Conservation (phyloP, 73 alveolate species). For the Paramecium biaurelia region DNA sequence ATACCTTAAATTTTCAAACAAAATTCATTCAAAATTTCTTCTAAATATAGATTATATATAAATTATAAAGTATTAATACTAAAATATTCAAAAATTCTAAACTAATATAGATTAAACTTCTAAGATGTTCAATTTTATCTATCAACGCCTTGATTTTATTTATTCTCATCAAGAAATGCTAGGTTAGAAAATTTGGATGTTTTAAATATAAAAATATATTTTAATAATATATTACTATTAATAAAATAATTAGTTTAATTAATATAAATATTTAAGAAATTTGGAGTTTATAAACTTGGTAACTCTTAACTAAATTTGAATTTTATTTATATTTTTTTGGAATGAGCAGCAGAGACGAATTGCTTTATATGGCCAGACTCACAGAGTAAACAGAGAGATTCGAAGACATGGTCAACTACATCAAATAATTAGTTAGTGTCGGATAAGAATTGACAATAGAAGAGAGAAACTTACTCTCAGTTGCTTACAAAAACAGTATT, state of each 20-base stretch:
- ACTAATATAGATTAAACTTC: too few species aligned
- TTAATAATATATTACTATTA: neutral
- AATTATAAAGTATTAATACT: too few species aligned
- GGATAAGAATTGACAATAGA: constrained; percentile 78
- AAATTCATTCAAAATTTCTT: too few species aligned
- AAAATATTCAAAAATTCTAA: too few species aligned
- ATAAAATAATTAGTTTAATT: neutral
- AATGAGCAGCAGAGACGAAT: constrained; percentile 74
- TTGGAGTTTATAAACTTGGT: neutral
- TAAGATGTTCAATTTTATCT: too few species aligned
- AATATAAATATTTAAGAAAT: neutral
- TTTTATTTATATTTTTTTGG: neutral
- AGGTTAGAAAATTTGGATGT: neutral
- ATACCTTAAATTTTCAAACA: neutral
- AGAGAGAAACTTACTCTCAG: constrained; percentile 87
- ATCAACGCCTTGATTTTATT: too few species aligned
- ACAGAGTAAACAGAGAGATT: constrained; percentile 90
- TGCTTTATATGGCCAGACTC: constrained; percentile 83
- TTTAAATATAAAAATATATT: neutral
- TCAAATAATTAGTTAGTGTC: constrained; percentile 71
- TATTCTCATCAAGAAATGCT: too few species aligned
- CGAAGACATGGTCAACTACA: constrained; percentile 90
- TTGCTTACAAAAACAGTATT: constrained; percentile 85
- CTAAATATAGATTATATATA: too few species aligned
- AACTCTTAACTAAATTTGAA: constrained; percentile 14